Base-by-base conservation (phyloP, 208 protist genomes). In the Crithidia bombi region DNA sequence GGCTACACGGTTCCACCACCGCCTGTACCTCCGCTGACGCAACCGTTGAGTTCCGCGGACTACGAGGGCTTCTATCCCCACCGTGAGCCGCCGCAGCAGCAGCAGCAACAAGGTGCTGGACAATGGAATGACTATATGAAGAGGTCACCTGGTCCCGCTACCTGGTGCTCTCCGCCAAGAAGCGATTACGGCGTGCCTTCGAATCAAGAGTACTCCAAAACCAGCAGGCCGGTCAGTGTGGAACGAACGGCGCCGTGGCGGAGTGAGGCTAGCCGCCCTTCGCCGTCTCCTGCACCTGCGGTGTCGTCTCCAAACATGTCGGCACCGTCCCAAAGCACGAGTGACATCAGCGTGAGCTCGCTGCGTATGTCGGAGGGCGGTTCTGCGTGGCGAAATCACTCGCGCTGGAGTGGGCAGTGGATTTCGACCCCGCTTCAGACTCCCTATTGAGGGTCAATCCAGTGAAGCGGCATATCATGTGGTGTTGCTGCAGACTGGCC, bases 331-430 rank as follows among this genome's bases (percentile, higher is more conserved):
- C 23, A 30, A 11, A 38, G 38, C 26, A 26, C 26, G 44, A 54
- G 32, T 25, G 59, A 65, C 26, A 23, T 65, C 17, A 6, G 21
- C 15, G 10, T 65, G 9, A 65, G 59, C 44, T 54, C 59, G 32
- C 12, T 65, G 59, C 59, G 44, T 25, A 32, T 17, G 36, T 65
- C 59, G 0, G 44, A 39, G 11, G 32, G 19, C 5, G 44, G 30
- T 28, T 51, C 41, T 10, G 4, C 1, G 44, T 54, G 26, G 59
- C 44, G 5, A 1, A 41, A 21, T 15, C 17, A 30, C 30, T 41
- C 59, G 3, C 23, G 44, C 5, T 41, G 44, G 59, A 54, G 59
- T 17, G 30, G 30, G 5, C 32, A 19, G 32, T 54, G 59, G 59
- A 19, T 17, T 0, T 32, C 32, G 30, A 14, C 28, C 12, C 32